A percentile compares a stretch with the other conserved stretches of the same genome.
Conservation (phyloP, 208 protist genomes). For the Crithidia mellificae region DNA sequence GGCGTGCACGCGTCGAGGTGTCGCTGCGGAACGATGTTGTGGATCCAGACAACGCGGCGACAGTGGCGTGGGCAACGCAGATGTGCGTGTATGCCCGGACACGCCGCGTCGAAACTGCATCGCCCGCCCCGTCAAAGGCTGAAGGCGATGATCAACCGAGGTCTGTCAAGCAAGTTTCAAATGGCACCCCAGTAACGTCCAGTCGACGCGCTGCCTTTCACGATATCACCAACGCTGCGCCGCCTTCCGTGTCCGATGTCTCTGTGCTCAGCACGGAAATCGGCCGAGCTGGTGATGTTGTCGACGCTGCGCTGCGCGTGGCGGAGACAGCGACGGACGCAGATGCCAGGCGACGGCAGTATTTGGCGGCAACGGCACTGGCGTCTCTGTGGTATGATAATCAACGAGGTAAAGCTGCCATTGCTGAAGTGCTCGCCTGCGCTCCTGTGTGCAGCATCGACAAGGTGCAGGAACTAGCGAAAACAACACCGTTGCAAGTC, state of each 20-base stretch:
- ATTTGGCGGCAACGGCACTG: slow-evolving; percentile 27
- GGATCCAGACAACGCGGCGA: slow-evolving; percentile 20
- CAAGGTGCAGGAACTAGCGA: slow-evolving; percentile 9
- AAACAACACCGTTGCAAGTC: not conserved
- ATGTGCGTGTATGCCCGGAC: slow-evolving; percentile 26
- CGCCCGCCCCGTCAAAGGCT: not conserved
- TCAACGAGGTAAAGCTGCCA: slow-evolving; percentile 27
- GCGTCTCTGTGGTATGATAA: slow-evolving; percentile 32
- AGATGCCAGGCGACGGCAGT: slow-evolving; percentile 19
- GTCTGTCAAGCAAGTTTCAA: not conserved
- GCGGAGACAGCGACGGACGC: slow-evolving; percentile 12
- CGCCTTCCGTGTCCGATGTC: not conserved
- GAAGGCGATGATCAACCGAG: too few species aligned
- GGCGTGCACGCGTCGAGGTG: slow-evolving; percentile 6
- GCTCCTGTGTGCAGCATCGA: slow-evolving; percentile 14
- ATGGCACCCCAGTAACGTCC: not conserved
- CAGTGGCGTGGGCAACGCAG: slow-evolving; percentile 32
- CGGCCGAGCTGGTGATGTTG: not conserved
- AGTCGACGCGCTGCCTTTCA: slow-evolving; percentile 2
- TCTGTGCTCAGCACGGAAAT: slow-evolving; percentile 15
- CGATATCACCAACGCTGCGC: slow-evolving; percentile 11
- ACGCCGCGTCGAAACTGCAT: not conserved
- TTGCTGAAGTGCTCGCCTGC: slow-evolving; percentile 6
- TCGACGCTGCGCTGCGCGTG: not conserved
- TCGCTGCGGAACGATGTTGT: slow-evolving; percentile 23